Percentiles rank a stretch among this genome's conserved stretches.
Evolutionary conservation across 2,329 filamentous ascomycete genomes (phyloP).

Genomic region (Nectriaceae sp.): DNA sequence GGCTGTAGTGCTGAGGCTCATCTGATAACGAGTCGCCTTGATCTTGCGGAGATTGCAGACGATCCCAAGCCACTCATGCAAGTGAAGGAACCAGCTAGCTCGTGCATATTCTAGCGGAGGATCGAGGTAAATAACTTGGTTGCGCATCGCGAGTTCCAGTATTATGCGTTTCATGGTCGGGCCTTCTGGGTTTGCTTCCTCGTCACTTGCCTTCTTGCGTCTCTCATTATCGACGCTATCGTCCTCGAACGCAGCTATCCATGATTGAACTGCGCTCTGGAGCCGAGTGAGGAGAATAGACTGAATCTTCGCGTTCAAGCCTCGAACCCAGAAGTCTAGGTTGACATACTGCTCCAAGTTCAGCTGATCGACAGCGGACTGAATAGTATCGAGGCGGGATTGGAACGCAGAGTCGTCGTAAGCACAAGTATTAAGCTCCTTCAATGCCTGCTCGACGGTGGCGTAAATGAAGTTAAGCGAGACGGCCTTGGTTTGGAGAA

Average conservation of each 20-base stretch:
- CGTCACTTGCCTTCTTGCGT: slow-evolving; percentile 51
- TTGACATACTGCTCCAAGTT: slow-evolving; percentile 97
- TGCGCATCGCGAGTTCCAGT: slow-evolving; percentile 95
- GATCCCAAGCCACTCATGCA: slow-evolving; percentile 91
- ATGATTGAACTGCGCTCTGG: slow-evolving; percentile 79
- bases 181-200: slow-evolving; percentile 49
- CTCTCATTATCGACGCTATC: slow-evolving; percentile 54
- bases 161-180: slow-evolving; percentile 74
- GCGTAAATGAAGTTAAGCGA: slow-evolving; percentile 77
- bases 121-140: slow-evolving; percentile 95
- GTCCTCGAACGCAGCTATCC: slow-evolving; percentile 84
- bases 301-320: slow-evolving; percentile 86
- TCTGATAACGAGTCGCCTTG: slow-evolving; percentile 93
- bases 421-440: slow-evolving; percentile 80
- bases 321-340: slow-evolving; percentile 83
- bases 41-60: slow-evolving; percentile 93
- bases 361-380: slow-evolving; percentile 91
- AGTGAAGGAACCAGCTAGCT: slow-evolving; percentile 88
- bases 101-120: slow-evolving; percentile 90
- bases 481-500: slow-evolving; percentile 84
- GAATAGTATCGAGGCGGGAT: slow-evolving; percentile 78
- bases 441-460: slow-evolving; percentile 78
- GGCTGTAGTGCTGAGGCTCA: slow-evolving; percentile 71
- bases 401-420: slow-evolving; percentile 83
- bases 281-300: slow-evolving; percentile 77